Evolutionary conservation across 2,329 filamentous ascomycete species (phyloP).

Genomic region (Penicillium glabrum): DNA sequence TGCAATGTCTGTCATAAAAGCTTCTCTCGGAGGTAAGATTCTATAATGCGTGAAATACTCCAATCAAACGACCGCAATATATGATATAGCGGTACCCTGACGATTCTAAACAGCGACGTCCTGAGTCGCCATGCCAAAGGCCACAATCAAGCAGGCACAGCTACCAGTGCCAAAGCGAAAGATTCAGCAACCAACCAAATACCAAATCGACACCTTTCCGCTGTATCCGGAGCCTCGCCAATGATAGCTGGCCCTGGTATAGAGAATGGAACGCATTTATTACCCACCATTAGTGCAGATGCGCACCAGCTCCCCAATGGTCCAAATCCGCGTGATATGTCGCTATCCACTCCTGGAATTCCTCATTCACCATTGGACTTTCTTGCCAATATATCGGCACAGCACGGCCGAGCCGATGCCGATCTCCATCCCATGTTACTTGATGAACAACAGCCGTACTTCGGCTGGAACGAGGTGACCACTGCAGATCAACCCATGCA

Average conservation of each 20-base stretch:
- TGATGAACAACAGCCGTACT: constrained; percentile 31
- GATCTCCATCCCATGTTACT: constrained; percentile 29
- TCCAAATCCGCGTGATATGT: constrained; percentile 23
- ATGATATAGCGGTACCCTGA: constrained; percentile 6
- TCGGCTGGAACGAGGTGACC: constrained; percentile 31
- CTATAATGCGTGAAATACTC: background rate
- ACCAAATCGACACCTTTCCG: constrained; percentile 27
- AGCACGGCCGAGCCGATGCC: constrained; percentile 32
- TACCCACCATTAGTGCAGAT: constrained; percentile 15
- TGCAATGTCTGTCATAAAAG: constrained; percentile 56
- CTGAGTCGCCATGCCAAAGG: constrained; percentile 54
- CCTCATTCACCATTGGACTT: constrained; percentile 42
- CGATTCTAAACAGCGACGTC: constrained; percentile 43
- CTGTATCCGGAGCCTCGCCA: constrained; percentile 11
- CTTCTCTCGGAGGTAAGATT: constrained; percentile 53
- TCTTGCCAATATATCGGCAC: constrained; percentile 37
- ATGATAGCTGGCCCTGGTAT: constrained; percentile 2
- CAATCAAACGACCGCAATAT: background rate
- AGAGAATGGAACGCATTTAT: constrained; percentile 15
- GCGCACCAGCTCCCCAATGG: constrained; percentile 14
- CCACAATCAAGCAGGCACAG: constrained; percentile 36
- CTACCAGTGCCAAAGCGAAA: constrained; percentile 28
- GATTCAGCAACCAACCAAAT: constrained; percentile 25
- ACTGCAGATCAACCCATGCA: constrained; percentile 22
- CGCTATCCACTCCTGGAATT: constrained; percentile 30